Evolutionary conservation across 208 protist species (phyloP), one percentile per base, ranked within the genome.

Genomic region (Leptomonas seymouri): DNA sequence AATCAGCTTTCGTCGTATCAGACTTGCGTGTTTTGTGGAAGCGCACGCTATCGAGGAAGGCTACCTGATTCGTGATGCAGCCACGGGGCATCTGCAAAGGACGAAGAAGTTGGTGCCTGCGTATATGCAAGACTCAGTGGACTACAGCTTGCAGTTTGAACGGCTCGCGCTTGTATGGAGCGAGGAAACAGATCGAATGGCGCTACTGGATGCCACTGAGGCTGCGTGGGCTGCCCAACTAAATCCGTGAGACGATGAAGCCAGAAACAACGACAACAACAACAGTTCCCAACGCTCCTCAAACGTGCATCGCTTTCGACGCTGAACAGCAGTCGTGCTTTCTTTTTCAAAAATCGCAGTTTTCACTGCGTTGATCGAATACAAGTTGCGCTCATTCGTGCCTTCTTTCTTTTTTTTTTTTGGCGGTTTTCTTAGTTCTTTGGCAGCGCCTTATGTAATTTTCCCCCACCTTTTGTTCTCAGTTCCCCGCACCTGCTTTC

Each of bases 171-270:
- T 85, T 7, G 73, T 81, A 41, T 51, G 78, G 18, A 20, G 56
- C 5, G 90, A 95, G 66, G 90, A 95, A 65, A 84, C 76, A 7
- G 51, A 69, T 27, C 82, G 90, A 7, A 95, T 95, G 90, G 48
- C 23, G 18, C 31, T 92, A 28, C 67, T 85, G n/a, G 85, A 93
- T 14, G 67, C 60, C 58, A 58, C 41, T 1, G 68, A 63, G 30
- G 58, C 39, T 9, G 49, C 36, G 57, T 46, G 3, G n/a, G 39
- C 39, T 15, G 30, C 30, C 16, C 44, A 42, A 18, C 55, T 6
- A 49, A 6, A 31, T 18, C 23, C 15, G 16, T 60, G n/a, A 45
- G 34, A 9, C 34, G 9, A 39, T n/a, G 9, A 39, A 39, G 34
- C 34, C 9, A 3, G 3, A 9, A 39, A 39, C 34, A 39, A 39